phyloP scores from a whole-genome alignment of 2,329 filamentous ascomycete genomes.

The Cladosporium phlei region DNA sequence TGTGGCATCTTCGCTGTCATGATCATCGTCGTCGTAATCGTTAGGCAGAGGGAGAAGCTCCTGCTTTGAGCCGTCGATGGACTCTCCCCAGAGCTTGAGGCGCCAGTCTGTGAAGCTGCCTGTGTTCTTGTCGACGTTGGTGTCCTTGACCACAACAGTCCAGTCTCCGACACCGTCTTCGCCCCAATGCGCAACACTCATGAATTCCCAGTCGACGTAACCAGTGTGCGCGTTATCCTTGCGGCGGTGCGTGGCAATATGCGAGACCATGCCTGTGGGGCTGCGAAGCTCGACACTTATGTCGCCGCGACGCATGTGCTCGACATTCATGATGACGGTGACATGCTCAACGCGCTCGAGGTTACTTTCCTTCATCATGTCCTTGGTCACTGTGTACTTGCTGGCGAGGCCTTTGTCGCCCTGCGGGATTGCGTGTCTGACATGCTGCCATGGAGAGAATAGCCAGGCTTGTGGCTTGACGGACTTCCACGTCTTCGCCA shows the following conservation, averaged over 20 bases:
- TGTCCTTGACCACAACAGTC: constrained; percentile 87
- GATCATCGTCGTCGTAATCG: constrained; percentile 77
- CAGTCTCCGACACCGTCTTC: constrained; percentile 83
- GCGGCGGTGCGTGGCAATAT: constrained; percentile 71
- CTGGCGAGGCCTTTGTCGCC: constrained; percentile 74
- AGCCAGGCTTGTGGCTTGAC: constrained; percentile 97
- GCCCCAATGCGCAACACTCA: constrained; percentile 97
- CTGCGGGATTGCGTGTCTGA: constrained; percentile 80
- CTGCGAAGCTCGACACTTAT: constrained; percentile 87
- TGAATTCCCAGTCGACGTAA: constrained; percentile 96
- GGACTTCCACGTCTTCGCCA: constrained; percentile 75
- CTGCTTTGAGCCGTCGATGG: constrained; percentile 69
- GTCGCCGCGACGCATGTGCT: constrained; percentile 82
- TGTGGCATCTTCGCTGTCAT: constrained; percentile 58
- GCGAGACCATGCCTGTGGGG: constrained; percentile 73
- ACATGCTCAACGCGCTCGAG: constrained; percentile 86
- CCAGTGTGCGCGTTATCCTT: constrained; percentile 63
- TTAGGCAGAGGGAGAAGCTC: constrained; percentile 73
- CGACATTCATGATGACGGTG: constrained; percentile 94
- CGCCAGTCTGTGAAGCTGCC: constrained; percentile 89
- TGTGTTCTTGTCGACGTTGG: constrained; percentile 66
- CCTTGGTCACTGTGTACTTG: constrained; percentile 73
- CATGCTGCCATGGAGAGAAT: constrained; percentile 88
- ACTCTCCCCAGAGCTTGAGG: constrained; percentile 89
- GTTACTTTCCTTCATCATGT: constrained; percentile 78